These are phyloP conservation scores for Hygrophorus pudorinus DNA, from an alignment of 768 basidiomycete genomes.

Conservation along the genomic window DNA sequence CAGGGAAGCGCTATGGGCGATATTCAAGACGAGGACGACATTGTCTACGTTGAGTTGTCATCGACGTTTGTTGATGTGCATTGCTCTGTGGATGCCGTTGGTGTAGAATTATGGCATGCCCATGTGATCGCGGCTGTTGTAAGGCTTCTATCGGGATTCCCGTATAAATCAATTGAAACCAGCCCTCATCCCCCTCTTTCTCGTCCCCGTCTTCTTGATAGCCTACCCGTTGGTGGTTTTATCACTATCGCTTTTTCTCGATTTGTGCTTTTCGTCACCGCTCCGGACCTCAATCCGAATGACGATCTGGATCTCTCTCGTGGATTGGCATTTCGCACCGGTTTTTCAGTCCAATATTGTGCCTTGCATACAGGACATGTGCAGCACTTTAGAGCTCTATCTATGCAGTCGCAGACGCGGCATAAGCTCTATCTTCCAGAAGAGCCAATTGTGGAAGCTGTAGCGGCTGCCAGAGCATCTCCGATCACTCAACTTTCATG, in stretches of 20 bases:
- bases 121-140: constrained; percentile 44
- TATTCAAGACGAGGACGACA: constrained; percentile 35
- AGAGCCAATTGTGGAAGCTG: constrained; percentile 38
- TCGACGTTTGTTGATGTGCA: constrained; percentile 38
- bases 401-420: constrained; percentile 33
- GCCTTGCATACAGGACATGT: constrained; percentile 32
- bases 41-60: constrained; percentile 30
- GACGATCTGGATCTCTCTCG: constrained; percentile 57
- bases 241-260: constrained; percentile 49
- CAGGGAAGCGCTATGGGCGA: constrained; percentile 44
- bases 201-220: constrained; percentile 22
- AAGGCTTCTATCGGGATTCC: constrained; percentile 34
- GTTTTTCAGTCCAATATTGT: constrained; percentile 46
- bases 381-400: constrained; percentile 24
- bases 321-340: constrained; percentile 52
- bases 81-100: constrained; percentile 45
- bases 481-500: constrained; percentile 24
- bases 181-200: constrained; percentile 3
- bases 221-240: constrained; percentile 46
- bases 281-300: constrained; percentile 71
- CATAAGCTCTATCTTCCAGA: constrained; percentile 44
- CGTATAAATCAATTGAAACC: constrained; percentile 10
- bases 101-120: constrained; percentile 59
- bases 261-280: constrained; percentile 59
- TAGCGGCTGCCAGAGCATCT: constrained; percentile 29